Evolutionary conservation across 768 basidiomycete genomes (phyloP), one percentile per base, ranked within the genome.

Genomic region (Tubosaeta sp.): DNA sequence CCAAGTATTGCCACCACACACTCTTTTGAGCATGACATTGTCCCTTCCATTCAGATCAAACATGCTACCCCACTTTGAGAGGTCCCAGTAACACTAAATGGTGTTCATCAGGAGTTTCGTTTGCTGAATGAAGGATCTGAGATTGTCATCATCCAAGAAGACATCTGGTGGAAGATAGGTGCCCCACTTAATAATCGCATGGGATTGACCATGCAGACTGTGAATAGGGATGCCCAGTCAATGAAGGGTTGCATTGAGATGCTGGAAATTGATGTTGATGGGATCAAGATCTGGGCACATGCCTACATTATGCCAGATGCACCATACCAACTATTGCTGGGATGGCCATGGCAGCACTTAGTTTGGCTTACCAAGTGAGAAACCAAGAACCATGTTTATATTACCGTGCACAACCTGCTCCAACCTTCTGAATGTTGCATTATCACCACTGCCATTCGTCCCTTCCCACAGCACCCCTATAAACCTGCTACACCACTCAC

Each of bases 121-220:
- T 7, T 57, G 13, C 32, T 57, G 2, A 39, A 57, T 9, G 39
- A 53, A 31, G 48, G 63, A 16, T 66, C 58, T 8, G 60, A 67
- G 35, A 65, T 67, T 16, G 61, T 68, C 17, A 46, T 68, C 4
- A 50, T 68, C 2, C 6, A 51, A 2, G 52, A 56, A 16, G 61
- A 67, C 26, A 25, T 59, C 19, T 61, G 55, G 43, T 32, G 2
- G 11, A 48, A 39, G 54, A 54, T 52, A 16, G 54, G 42, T n/a
- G 50, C 19, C 3, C 61, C 7, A 5, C 38, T 62, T 13, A 67
- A 65, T 17, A 25, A 48, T n/a, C 42, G 46, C 25, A 38, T 50
- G 9, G 29, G 32, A 16, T 60, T 67, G 56, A 54, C 27, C 1
- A 66, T 66, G 62, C 53, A 66, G 17, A 59, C 55, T 12, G 62